Evolutionary conservation across 2,329 filamentous ascomycete species (phyloP).

Genomic region (Colletotrichum limetticola): DNA sequence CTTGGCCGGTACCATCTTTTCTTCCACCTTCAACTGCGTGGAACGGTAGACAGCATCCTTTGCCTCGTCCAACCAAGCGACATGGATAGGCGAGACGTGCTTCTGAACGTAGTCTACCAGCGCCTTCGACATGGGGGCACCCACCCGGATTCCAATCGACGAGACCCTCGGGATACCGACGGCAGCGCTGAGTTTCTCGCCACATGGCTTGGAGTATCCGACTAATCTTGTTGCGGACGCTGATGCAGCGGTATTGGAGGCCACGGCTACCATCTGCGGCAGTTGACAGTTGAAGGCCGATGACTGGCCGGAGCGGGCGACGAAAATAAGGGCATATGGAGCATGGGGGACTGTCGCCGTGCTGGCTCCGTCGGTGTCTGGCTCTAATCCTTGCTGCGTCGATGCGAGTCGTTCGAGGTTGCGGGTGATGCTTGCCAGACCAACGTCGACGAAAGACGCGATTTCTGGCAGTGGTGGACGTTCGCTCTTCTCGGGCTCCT

Average conservation of each 20-base stretch:
- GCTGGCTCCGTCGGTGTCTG: slow-evolving; percentile 41
- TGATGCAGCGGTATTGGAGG: slow-evolving; percentile 54
- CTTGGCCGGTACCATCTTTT: slow-evolving; percentile 31
- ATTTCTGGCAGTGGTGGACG: slow-evolving; percentile 59
- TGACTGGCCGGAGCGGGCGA: slow-evolving; percentile 67
- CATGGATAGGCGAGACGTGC: slow-evolving; percentile 62
- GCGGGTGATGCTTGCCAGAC: slow-evolving; percentile 72
- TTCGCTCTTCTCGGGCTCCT: slow-evolving; percentile 43
- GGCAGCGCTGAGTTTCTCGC: slow-evolving; percentile 64
- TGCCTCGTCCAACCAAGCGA: slow-evolving; percentile 60
- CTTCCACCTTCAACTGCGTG: slow-evolving; percentile 37
- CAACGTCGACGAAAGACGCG: slow-evolving; percentile 68
- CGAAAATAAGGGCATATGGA: slow-evolving; percentile 65
- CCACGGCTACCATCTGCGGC: slow-evolving; percentile 62
- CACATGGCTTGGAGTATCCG: slow-evolving; percentile 69
- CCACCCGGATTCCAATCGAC: slow-evolving; percentile 67
- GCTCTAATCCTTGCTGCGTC: slow-evolving; percentile 44
- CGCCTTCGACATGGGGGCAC: slow-evolving; percentile 66
- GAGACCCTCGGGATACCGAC: slow-evolving; percentile 73
- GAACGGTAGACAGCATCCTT: slow-evolving; percentile 40
- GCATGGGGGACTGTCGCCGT: neutral
- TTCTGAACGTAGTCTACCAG: slow-evolving; percentile 66
- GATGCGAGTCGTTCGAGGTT: slow-evolving; percentile 50
- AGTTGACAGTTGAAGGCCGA: slow-evolving; percentile 70
- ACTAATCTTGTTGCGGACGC: slow-evolving; percentile 65